These are phyloP conservation scores for Coniochaeta sp. DNA, from an alignment of 2,329 filamentous ascomycete genomes.

Conservation along the genomic window DNA sequence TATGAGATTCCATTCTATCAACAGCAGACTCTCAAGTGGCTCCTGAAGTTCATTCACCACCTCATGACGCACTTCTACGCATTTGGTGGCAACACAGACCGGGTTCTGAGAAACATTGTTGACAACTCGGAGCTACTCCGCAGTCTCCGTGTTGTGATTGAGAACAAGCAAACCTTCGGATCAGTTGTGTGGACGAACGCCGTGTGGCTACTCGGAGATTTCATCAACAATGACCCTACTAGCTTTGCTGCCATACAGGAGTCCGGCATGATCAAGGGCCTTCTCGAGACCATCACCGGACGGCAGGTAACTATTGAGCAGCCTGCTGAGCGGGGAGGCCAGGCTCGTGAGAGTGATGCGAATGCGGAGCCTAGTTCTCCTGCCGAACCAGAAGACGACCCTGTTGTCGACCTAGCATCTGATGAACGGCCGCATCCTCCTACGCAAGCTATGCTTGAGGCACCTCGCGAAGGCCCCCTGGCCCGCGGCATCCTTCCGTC, in stretches of 20 bases:
- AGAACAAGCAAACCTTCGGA: slow-evolving; percentile 72
- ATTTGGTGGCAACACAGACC: slow-evolving; percentile 74
- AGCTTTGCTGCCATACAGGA: slow-evolving; percentile 95
- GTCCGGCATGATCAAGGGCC: slow-evolving; percentile 78
- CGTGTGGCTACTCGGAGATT: slow-evolving; percentile 85
- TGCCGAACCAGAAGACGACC: slow-evolving; percentile 28
- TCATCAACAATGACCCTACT: slow-evolving; percentile 97
- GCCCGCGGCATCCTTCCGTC: slow-evolving; percentile 78
- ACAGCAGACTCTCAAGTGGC: slow-evolving; percentile 86
- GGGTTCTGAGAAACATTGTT: slow-evolving; percentile 83
- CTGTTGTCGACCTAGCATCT: slow-evolving; percentile 23
- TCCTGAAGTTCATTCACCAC: slow-evolving; percentile 94
- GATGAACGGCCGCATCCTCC: slow-evolving; percentile 45
- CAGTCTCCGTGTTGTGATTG: slow-evolving; percentile 73
- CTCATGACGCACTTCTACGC: slow-evolving; percentile 74
- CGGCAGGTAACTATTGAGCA: slow-evolving; percentile 32
- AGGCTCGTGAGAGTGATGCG: slow-evolving; percentile 20
- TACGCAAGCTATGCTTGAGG: slow-evolving; percentile 38
- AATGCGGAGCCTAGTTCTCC: slow-evolving; percentile 27
- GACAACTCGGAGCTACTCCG: slow-evolving; percentile 81
- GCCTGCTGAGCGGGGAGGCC: slow-evolving; percentile 14
- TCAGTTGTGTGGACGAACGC: slow-evolving; percentile 95
- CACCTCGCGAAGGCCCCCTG: slow-evolving; percentile 33
- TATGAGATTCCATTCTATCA: slow-evolving; percentile 91
- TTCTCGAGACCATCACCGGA: slow-evolving; percentile 73